Evolutionary conservation across 768 basidiomycete genomes (phyloP).

Genomic region (Lactarius pseudohatsudake): DNA sequence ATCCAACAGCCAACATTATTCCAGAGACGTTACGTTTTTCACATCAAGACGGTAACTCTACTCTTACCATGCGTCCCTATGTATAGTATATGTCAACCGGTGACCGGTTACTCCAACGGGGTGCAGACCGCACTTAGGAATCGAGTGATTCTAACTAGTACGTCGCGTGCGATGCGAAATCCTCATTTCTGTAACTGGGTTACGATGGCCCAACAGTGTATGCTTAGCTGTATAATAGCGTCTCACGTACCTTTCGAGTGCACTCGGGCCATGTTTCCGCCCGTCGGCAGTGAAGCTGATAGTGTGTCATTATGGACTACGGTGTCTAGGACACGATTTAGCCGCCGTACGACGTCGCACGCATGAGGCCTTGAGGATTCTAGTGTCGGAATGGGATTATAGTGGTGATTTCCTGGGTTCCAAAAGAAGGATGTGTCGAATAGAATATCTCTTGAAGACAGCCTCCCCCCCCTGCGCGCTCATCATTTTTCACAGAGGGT

Average conservation of each 20-base stretch:
- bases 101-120: background rate
- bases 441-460: no score
- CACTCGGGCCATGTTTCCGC: background rate
- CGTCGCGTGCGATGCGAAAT: background rate
- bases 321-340: no score
- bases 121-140: background rate
- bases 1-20: background rate
- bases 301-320: background rate
- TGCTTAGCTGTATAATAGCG: no score
- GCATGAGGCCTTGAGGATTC: no score
- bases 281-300: background rate
- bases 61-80: background rate
- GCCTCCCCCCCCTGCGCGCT: no score
- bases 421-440: no score
- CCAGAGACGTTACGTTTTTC: background rate
- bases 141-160: background rate
- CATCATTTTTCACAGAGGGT: no score
- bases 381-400: no score
- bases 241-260: background rate
- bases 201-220: background rate
- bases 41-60: background rate
- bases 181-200: background rate
- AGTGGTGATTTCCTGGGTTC: no score
- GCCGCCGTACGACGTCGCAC: no score
- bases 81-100: background rate